These are phyloP conservation scores for Xylaria sp. DNA, from an alignment of 2,329 filamentous ascomycete species.

Conservation along the genomic window DNA sequence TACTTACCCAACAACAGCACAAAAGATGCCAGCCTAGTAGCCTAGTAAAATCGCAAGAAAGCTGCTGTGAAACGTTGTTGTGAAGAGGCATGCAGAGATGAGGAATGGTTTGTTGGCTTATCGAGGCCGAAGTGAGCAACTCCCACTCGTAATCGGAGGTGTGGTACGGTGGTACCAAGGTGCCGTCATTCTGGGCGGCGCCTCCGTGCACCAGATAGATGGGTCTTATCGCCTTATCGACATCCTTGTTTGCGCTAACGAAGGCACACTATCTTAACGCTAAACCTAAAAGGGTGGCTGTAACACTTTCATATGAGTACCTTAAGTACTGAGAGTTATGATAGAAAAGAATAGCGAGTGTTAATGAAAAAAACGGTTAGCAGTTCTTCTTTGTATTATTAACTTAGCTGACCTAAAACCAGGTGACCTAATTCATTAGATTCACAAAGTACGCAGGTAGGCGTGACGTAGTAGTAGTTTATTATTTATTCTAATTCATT, in stretches of 20 bases:
- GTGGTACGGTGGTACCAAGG: slow-evolving; percentile 1
- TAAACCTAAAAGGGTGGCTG: slow-evolving; percentile 21
- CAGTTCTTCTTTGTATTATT: not conserved
- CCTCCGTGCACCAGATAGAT: slow-evolving; percentile 14
- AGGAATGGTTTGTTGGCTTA: not conserved
- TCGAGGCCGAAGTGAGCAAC: slow-evolving; percentile 7
- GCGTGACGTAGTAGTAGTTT: not conserved
- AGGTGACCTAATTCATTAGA: too few relatives aligned
- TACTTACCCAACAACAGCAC: slow-evolving; percentile 7
- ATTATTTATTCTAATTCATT: too few relatives aligned
- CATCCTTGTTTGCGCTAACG: not conserved
- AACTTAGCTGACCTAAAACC: not conserved
- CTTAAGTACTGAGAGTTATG: too few relatives aligned
- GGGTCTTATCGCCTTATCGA: slow-evolving; percentile 33
- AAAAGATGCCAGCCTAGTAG: not conserved
- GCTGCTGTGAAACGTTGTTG: not conserved
- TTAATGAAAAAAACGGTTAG: not conserved
- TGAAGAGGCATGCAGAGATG: not conserved
- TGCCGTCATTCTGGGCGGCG: slow-evolving; percentile 32
- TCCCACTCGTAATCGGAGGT: slow-evolving; percentile 9
- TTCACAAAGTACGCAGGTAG: too few relatives aligned
- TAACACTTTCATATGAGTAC: not conserved
- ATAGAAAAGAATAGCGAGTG: not conserved
- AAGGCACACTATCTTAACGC: not conserved
- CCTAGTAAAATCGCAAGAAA: not conserved